Percentiles rank a stretch among this genome's conserved stretches.
Conservation (phyloP, 495 filamentous ascomycete species). For the Hypoxylon subgilvum region DNA sequence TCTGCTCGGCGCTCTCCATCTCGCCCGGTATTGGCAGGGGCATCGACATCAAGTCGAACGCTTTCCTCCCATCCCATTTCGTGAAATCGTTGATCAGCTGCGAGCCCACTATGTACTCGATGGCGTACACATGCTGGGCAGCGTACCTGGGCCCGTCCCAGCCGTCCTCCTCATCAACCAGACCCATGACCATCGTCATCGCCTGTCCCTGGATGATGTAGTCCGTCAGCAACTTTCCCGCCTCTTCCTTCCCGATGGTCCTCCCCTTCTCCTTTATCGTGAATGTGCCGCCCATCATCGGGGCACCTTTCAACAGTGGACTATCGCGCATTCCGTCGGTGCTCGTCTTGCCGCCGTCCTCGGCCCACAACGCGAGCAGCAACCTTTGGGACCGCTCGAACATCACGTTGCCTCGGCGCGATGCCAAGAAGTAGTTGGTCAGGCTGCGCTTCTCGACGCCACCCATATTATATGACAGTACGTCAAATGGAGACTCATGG, state of each 20-base stretch:
- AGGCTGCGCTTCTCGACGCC: slow-evolving; percentile 43
- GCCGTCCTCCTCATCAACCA: slow-evolving; percentile 54
- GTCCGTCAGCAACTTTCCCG: slow-evolving; percentile 52
- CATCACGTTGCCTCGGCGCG: slow-evolving; percentile 50
- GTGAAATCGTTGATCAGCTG: slow-evolving; percentile 60
- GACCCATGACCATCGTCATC: slow-evolving; percentile 56
- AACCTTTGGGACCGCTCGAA: slow-evolving; percentile 58
- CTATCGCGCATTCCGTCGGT: slow-evolving; percentile 60
- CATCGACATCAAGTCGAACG: slow-evolving; percentile 60
- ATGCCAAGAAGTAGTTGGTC: slow-evolving; percentile 58
- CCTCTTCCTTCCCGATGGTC: slow-evolving; percentile 41
- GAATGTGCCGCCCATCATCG: slow-evolving; percentile 40
- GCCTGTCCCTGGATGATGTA: slow-evolving; percentile 62
- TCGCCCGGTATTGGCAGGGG: slow-evolving; percentile 51
- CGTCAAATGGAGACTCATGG: slow-evolving; percentile 52
- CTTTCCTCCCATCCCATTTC: slow-evolving; percentile 53
- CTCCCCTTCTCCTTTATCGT: slow-evolving; percentile 21
- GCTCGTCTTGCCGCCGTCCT: slow-evolving; percentile 53
- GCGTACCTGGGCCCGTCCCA: slow-evolving; percentile 63
- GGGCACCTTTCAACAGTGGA: slow-evolving; percentile 52
- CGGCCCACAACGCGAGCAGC: slow-evolving; percentile 57
- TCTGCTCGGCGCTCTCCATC: slow-evolving; percentile 56
- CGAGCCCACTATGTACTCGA: slow-evolving; percentile 57
- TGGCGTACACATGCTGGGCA: slow-evolving; percentile 52
- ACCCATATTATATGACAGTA: slow-evolving; percentile 54